Base-by-base conservation (phyloP, 768 basidiomycete species). In the Rhizopogon rudus region DNA sequence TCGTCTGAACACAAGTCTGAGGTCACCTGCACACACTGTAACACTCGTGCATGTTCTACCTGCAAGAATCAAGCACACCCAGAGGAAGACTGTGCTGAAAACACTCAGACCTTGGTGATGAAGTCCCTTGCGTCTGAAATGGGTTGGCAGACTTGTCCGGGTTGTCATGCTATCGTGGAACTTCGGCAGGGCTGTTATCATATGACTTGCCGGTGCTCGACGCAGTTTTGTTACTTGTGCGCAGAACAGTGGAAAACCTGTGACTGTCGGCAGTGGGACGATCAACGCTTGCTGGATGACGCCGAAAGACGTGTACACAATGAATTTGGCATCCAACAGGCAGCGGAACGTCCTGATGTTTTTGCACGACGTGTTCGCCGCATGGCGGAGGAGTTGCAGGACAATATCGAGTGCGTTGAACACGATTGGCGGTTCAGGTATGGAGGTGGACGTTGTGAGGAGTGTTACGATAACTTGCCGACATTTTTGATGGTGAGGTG, bases 151-250 rank as follows among this genome's bases (percentile, higher is more conserved):
- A 85, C 81, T 0, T 87, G 86, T 61, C 84, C 84, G 0, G 74
- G 74, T 5, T 87, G 86, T 61, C 61, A 73, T 5, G 69, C 74
- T 14, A 72, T 87, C 49, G 75, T 87, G 40, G 86, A 87, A 59
- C 73, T 84, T 14, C 62, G 68, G n/a, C 61, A 72, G 5, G 85
- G 86, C 0, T 87, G 86, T 57, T 82, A 78, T 63, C 86, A 87
- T 48, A 86, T 87, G 70, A 83, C 77, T 12, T 87, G 85, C 57
- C 73, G 67, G 0, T 75, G 74, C 54, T 52, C 56, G 9, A 69
- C 74, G 0, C 63, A 87, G 59, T 87, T 87, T 65, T 87, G 86
- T 61, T 87, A 88, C 61, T 45, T 83, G 8, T 89, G 88, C 62
- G 80, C 81, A 0, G 76, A 64, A 28, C 71, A 57, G 8, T 89